These are phyloP conservation scores for Podila epicladia DNA, from an alignment of 192 early-diverging fungal species.

Conservation along the genomic window DNA sequence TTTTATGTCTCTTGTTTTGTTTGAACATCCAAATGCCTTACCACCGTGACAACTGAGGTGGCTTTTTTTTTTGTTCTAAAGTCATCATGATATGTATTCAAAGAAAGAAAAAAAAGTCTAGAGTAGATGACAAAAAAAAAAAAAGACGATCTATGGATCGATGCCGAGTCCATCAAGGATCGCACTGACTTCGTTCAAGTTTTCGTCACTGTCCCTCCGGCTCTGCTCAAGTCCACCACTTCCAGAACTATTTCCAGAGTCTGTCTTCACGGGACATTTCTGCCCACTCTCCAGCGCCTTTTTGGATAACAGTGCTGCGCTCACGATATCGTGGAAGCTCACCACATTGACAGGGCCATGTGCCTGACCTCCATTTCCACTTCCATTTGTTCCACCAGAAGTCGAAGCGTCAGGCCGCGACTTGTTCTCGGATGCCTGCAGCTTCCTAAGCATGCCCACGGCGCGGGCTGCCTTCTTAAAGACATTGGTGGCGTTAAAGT, in stretches of 20 bases:
- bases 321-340: conserved; percentile 50
- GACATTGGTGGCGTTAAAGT: conserved; percentile 40
- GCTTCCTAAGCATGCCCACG: conserved; percentile 32
- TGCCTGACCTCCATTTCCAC: conserved; percentile 8
- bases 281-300: conserved; percentile 8
- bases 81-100: not conserved
- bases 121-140: not conserved
- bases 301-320: conserved; percentile 24
- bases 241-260: not conserved
- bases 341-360: conserved; percentile 2
- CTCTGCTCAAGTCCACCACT: not conserved
- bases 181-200: conserved; percentile 16
- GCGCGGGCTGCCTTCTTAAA: conserved; percentile 53
- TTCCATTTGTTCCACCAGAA: not conserved
- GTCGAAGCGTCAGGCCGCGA: not conserved
- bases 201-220: conserved; percentile 10
- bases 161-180: conserved; percentile 17
- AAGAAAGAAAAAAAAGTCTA: too few species aligned
- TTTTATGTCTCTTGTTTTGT: too few species aligned
- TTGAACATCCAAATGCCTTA: too few species aligned
- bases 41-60: too few species aligned
- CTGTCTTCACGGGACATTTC: not conserved
- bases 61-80: not conserved
- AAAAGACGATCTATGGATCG: conserved; percentile 12
- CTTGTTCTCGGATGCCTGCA: conserved; percentile 13